phyloP scores from a whole-genome alignment of 257 asterid genomes.

The Ajuga chamaepitys region DNA sequence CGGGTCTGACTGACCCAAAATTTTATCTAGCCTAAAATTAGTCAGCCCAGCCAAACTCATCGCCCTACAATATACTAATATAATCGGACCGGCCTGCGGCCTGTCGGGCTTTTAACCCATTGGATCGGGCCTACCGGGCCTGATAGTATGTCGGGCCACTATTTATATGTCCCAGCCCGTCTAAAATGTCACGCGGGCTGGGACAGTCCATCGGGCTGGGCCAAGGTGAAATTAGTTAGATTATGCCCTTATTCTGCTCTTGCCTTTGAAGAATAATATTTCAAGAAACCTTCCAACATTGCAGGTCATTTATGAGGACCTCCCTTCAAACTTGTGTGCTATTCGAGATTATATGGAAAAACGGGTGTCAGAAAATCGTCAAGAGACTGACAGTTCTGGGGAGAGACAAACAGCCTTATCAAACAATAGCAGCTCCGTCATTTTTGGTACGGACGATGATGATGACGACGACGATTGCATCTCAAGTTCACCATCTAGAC shows the following conservation, averaged over 20 bases:
- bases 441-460: neutral
- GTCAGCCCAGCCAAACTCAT: too few relatives aligned
- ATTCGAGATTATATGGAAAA: slow-evolving; percentile 75
- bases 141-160: too few relatives aligned
- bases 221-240: neutral
- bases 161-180: too few relatives aligned
- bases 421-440: slow-evolving; percentile 15
- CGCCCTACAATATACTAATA: too few relatives aligned
- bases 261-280: neutral
- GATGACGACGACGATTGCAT: slow-evolving; percentile 19
- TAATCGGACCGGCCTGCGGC: too few relatives aligned
- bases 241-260: neutral
- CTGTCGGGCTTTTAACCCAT: too few relatives aligned
- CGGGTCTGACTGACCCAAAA: too few relatives aligned
- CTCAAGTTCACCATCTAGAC: slow-evolving; percentile 37
- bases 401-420: slow-evolving; percentile 24
- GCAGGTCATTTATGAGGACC: slow-evolving; percentile 94
- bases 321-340: slow-evolving; percentile 94
- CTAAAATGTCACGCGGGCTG: too few relatives aligned
- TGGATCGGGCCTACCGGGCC: too few relatives aligned
- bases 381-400: slow-evolving; percentile 12
- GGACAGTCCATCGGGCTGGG: too few relatives aligned
- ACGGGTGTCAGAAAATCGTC: slow-evolving; percentile 27
- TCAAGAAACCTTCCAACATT: neutral
- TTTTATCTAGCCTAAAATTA: too few relatives aligned